A percentile compares a stretch with the other conserved stretches of the same genome.
These are phyloP conservation scores for Isabelozyma gotoi DNA, from an alignment of 805 yeast species.

Conservation along the genomic window DNA sequence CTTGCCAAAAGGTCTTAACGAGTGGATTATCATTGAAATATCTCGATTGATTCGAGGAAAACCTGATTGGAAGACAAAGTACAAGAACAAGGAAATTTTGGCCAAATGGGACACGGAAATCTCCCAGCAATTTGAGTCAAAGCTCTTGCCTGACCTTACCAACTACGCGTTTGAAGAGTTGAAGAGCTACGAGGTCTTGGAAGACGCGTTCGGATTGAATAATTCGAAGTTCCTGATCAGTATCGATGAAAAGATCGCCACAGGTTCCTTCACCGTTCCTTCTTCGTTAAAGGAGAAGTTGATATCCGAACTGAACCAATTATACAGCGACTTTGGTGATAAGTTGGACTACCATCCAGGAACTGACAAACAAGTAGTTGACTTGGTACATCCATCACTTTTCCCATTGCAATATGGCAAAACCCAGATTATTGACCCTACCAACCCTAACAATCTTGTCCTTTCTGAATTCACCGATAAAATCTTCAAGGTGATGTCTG, in stretches of 20 bases:
- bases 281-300: constrained; percentile 9
- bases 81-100: constrained; percentile 10
- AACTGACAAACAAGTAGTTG: constrained; percentile 33
- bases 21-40: constrained; percentile 15
- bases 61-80: constrained; percentile 18
- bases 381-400: constrained; percentile 43
- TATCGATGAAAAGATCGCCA: constrained; percentile 18
- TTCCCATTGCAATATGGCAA: constrained; percentile 31
- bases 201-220: constrained; percentile 7
- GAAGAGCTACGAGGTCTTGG: constrained; percentile 21
- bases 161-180: constrained; percentile 28
- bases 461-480: constrained; percentile 7
- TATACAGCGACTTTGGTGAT: constrained; percentile 10
- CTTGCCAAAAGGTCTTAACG: constrained; percentile 9
- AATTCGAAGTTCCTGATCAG: constrained; percentile 13
- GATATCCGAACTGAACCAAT: constrained; percentile 8
- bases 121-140: constrained; percentile 9
- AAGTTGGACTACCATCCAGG: constrained; percentile 37
- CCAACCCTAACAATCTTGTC: constrained; percentile 6
- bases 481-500: constrained; percentile 10
- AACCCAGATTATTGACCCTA: constrained; percentile 16
- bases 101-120: constrained; percentile 20
- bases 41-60: constrained; percentile 15
- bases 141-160: constrained; percentile 15
- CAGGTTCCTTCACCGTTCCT: constrained; percentile 15